phyloP scores from a whole-genome alignment of 106 monocot species.

The Phalaenopsis aphrodite region DNA sequence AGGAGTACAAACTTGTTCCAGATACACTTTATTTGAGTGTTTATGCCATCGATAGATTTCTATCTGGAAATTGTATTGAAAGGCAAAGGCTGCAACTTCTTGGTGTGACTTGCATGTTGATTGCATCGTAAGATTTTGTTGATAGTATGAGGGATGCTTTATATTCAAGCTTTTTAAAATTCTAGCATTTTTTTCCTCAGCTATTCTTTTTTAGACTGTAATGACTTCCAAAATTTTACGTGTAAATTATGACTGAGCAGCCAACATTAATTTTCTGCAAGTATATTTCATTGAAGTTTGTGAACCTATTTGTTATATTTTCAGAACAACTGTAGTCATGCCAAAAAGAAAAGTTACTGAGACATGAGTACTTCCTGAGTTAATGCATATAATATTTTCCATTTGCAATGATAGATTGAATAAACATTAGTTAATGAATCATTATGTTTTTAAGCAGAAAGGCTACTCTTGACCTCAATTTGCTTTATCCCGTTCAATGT shows the following conservation, averaged over 20 bases:
- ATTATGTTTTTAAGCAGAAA: not conserved
- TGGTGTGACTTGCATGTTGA: slow-evolving; percentile 46
- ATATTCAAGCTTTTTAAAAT: not conserved
- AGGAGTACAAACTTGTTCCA: slow-evolving; percentile 84
- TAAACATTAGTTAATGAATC: not conserved
- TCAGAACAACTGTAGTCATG: not conserved
- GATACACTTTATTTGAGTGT: slow-evolving; percentile 76
- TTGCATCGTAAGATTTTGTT: slow-evolving; percentile 41
- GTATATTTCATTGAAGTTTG: not conserved
- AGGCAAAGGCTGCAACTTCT: slow-evolving; percentile 50
- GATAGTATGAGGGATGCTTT: not conserved
- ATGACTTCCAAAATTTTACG: not conserved
- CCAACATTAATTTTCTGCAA: not conserved
- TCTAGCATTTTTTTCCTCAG: not conserved
- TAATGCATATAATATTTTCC: not conserved
- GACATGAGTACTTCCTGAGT: not conserved
- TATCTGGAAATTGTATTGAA: slow-evolving; percentile 43
- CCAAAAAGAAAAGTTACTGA: not conserved
- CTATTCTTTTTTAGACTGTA: not conserved
- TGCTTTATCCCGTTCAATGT: not conserved
- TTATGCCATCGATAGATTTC: slow-evolving; percentile 33
- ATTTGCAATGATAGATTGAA: not conserved
- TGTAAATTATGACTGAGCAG: not conserved
- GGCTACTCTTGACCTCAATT: not conserved
- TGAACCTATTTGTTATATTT: not conserved